These are phyloP conservation scores for Suillus subaureus DNA, from an alignment of 768 basidiomycete genomes.

Conservation along the genomic window DNA sequence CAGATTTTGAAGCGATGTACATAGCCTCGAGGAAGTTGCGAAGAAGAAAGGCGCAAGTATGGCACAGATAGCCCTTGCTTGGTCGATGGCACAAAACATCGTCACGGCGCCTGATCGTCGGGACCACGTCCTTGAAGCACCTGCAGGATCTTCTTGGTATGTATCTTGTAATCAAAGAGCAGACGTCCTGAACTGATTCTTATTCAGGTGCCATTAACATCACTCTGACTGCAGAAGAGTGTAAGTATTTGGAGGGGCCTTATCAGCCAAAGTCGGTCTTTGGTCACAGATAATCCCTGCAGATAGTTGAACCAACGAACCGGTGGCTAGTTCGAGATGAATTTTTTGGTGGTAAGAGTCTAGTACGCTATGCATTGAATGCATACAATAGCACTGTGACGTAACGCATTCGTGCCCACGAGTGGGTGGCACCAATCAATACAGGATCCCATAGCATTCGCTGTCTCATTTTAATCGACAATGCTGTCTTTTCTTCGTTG, in stretches of 20 bases:
- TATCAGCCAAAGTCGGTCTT: constrained; percentile 48
- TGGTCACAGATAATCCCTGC: constrained; percentile 40
- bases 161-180: constrained; percentile 8
- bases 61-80: constrained; percentile 59
- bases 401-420: neutral
- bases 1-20: constrained; percentile 8
- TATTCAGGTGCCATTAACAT: constrained; percentile 44
- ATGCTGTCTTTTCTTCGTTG: neutral
- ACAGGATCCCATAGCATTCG: neutral
- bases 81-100: constrained; percentile 47
- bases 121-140: constrained; percentile 52
- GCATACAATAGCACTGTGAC: neutral
- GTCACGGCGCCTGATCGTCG: constrained; percentile 63
- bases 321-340: neutral
- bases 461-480: neutral
- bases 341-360: neutral
- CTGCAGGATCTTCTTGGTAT: constrained; percentile 53
- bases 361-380: neutral
- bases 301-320: neutral
- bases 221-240: constrained; percentile 55
- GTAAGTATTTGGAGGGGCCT: constrained; percentile 54
- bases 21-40: constrained; percentile 56
- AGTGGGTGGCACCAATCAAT: neutral
- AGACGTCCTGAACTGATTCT: neutral
- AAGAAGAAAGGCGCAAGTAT: constrained; percentile 47